phyloP scores from a whole-genome alignment of 768 basidiomycete genomes.

The Mrakia blollopis region DNA sequence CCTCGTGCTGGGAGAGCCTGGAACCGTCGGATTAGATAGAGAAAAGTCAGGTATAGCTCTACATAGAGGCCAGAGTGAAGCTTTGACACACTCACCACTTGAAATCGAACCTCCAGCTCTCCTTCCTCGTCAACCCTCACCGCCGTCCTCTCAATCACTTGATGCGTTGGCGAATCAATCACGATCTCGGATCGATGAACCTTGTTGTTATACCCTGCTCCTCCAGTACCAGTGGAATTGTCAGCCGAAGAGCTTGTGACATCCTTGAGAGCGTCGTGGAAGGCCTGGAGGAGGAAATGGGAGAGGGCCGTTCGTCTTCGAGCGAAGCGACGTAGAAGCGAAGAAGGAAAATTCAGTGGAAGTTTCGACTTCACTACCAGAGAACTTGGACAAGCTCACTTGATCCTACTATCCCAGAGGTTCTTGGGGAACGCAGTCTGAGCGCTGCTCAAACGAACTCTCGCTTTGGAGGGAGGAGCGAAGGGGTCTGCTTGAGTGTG shows the following conservation, averaged over 20 bases:
- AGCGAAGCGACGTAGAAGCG: too few species aligned
- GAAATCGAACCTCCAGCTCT: background rate
- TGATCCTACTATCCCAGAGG: background rate
- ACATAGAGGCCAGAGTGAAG: background rate
- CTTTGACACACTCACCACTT: background rate
- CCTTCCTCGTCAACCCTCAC: background rate
- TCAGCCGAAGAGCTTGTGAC: background rate
- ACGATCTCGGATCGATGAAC: background rate
- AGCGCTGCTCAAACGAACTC: background rate
- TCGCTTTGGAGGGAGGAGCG: background rate
- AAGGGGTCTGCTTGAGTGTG: background rate
- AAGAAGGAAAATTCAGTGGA: too few species aligned
- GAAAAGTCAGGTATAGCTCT: background rate
- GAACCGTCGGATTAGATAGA: background rate
- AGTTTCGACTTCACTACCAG: too few species aligned
- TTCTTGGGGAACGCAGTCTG: background rate
- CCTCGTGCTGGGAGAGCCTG: background rate
- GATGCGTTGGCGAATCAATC: background rate
- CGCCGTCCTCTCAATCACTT: background rate
- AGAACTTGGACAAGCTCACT: background rate
- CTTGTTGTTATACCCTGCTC: background rate
- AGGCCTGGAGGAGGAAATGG: slow-evolving; percentile 7
- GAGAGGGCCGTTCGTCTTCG: slow-evolving; percentile 9
- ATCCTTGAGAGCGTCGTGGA: background rate
- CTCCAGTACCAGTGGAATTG: background rate